Conservation (phyloP, 2,329 filamentous ascomycete genomes). For the Clathrospora elynae region DNA sequence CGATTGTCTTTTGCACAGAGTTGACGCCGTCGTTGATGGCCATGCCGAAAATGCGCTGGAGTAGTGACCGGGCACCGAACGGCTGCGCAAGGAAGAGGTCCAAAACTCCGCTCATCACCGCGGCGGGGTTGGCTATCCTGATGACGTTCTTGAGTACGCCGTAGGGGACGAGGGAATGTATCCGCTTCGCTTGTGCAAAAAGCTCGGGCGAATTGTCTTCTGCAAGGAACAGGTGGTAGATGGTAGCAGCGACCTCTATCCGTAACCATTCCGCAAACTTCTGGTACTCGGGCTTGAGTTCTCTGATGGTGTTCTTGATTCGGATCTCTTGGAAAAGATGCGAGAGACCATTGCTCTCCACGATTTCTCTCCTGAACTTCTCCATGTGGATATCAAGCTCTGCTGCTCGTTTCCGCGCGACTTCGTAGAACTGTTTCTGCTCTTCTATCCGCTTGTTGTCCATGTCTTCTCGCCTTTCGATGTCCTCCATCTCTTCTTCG, state of each 20-base stretch:
- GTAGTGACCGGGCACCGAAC: conserved; percentile 83
- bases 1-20: conserved; percentile 84
- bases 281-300: conserved; percentile 92
- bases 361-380: conserved; percentile 69
- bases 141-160: conserved; percentile 95
- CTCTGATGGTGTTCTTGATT: conserved; percentile 82
- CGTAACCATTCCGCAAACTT: conserved; percentile 98
- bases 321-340: conserved; percentile 93
- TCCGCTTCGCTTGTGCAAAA: conserved; percentile 90
- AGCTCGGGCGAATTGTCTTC: conserved; percentile 98
- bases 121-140: conserved; percentile 91
- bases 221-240: conserved; percentile 95
- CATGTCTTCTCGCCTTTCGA: conserved; percentile 76
- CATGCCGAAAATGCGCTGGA: conserved; percentile 93
- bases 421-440: conserved; percentile 93
- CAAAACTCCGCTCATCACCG: conserved; percentile 93
- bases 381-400: conserved; percentile 99
- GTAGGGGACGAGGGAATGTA: conserved; percentile 94
- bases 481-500: conserved; percentile 83
- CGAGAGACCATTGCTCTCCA: conserved; percentile 82
- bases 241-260: conserved; percentile 93
- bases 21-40: conserved; percentile 89
- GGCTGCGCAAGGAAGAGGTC: conserved; percentile 96
- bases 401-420: conserved; percentile 84
- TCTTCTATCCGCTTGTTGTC: conserved; percentile 90